A percentile compares a stretch with the other conserved stretches of the same genome.
Evolutionary conservation across 768 basidiomycete genomes (phyloP).

Genomic region (Podaxis pistillaris): DNA sequence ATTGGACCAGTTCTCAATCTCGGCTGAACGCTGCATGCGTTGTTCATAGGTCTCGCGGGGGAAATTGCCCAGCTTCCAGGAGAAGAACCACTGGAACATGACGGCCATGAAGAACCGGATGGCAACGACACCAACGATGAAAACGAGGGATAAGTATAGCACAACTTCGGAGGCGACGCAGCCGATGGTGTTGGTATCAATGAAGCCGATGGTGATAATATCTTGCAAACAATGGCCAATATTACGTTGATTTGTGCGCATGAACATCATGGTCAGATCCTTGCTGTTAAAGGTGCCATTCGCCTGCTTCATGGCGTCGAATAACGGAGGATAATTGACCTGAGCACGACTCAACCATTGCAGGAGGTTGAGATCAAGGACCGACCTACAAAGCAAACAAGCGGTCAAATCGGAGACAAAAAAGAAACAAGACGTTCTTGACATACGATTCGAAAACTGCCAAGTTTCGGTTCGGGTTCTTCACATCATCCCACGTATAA

Average conservation of each 20-base stretch:
- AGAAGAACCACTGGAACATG: slow-evolving; percentile 97
- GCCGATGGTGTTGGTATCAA: slow-evolving; percentile 92
- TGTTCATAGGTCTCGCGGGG: slow-evolving; percentile 90
- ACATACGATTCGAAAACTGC: slow-evolving; percentile 94
- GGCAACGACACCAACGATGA: slow-evolving; percentile 95
- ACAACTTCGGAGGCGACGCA: slow-evolving; percentile 96
- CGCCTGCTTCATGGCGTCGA: slow-evolving; percentile 69
- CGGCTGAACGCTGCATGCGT: slow-evolving; percentile 82
- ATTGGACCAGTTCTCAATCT: slow-evolving; percentile 95
- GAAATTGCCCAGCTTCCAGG: slow-evolving; percentile 94
- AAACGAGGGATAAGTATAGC: slow-evolving; percentile 90
- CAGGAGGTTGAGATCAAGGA: slow-evolving; percentile 87
- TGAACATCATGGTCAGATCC: slow-evolving; percentile 85
- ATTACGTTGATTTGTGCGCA: slow-evolving; percentile 65
- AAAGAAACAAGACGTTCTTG: neutral
- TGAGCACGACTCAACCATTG: slow-evolving; percentile 80
- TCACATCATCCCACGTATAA: slow-evolving; percentile 89
- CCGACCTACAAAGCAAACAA: slow-evolving; percentile 46
- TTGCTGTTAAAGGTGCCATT: slow-evolving; percentile 76
- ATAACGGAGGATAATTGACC: slow-evolving; percentile 80
- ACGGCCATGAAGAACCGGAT: slow-evolving; percentile 97
- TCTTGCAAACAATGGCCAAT: slow-evolving; percentile 85
- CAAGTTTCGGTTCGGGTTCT: slow-evolving; percentile 66
- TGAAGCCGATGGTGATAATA: slow-evolving; percentile 84
- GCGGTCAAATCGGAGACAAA: neutral